Percentiles rank a stretch among this genome's conserved stretches.
These are phyloP conservation scores for Sporisorium sorghi DNA, from an alignment of 1,284 basidiomycete species.

Conservation along the genomic window DNA sequence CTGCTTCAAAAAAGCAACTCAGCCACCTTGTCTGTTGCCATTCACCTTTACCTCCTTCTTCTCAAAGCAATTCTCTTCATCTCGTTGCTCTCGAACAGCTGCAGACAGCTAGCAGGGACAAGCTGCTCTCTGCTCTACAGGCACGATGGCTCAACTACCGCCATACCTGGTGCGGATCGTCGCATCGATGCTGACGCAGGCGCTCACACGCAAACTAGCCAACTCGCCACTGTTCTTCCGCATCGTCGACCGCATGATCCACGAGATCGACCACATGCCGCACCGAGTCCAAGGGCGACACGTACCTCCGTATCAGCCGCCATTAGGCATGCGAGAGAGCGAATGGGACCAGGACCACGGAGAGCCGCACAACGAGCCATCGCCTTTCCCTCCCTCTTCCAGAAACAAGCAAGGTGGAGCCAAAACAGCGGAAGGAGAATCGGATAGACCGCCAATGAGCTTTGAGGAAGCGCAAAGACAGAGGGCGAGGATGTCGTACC, in stretches of 20 bases:
- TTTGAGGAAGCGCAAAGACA: slow-evolving; percentile 45
- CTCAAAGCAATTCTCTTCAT: too few relatives aligned
- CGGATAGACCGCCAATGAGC: slow-evolving; percentile 11
- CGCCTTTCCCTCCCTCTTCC: slow-evolving; percentile 30
- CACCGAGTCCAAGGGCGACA: slow-evolving; percentile 53
- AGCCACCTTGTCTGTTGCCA: slow-evolving; percentile 9
- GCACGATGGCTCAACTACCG: slow-evolving; percentile 55
- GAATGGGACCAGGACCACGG: slow-evolving; percentile 52
- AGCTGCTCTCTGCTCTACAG: not conserved
- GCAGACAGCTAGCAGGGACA: too few relatives aligned
- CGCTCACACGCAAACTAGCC: slow-evolving; percentile 52
- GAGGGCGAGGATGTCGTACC: slow-evolving; percentile 40
- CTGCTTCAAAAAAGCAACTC: slow-evolving; percentile 19
- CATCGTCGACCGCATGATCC: slow-evolving; percentile 58
- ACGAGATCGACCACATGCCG: slow-evolving; percentile 61
- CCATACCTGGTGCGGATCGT: slow-evolving; percentile 56
- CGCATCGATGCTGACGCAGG: slow-evolving; percentile 51
- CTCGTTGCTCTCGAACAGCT: too few relatives aligned
- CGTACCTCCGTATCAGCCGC: slow-evolving; percentile 53
- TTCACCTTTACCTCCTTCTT: not conserved
- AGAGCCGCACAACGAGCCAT: slow-evolving; percentile 58
- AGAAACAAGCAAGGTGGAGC: slow-evolving; percentile 7
- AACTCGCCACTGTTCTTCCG: slow-evolving; percentile 57
- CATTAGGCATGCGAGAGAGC: slow-evolving; percentile 53
- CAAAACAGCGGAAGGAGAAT: not conserved